Evolutionary conservation across 2,329 filamentous ascomycete genomes (phyloP).

Genomic region (Penicillium sp.): DNA sequence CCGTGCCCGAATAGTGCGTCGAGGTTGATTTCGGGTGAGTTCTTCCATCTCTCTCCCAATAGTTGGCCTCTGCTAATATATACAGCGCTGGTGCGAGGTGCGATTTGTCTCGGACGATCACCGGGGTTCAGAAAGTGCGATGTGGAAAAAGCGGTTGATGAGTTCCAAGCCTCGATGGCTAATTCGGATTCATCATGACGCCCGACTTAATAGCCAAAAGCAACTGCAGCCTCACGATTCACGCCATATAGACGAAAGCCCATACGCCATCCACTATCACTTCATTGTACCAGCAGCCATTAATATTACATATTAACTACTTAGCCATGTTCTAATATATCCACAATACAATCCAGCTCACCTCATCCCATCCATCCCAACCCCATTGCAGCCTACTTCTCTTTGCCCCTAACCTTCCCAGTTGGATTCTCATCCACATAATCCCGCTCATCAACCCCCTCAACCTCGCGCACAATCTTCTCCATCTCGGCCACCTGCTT

Average conservation of each 20-base stretch:
- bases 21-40: slow-evolving; percentile 26
- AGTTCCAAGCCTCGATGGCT: background rate
- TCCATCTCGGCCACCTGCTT: background rate
- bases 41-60: background rate
- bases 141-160: slow-evolving; percentile 28
- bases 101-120: slow-evolving; percentile 32
- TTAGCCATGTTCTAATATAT: background rate
- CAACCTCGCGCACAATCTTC: background rate
- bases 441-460: background rate
- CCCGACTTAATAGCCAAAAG: background rate
- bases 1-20: slow-evolving; percentile 16
- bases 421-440: background rate
- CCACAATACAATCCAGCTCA: background rate
- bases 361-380: background rate
- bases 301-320: background rate
- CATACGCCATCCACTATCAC: background rate
- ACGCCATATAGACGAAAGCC: background rate
- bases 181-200: background rate
- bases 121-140: slow-evolving; percentile 30
- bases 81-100: slow-evolving; percentile 25
- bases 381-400: background rate
- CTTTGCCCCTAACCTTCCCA: background rate
- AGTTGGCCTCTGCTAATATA: slow-evolving; percentile 14
- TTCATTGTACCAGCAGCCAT: background rate
- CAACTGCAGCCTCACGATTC: background rate